These are phyloP conservation scores for Fusarium tanahbumbuense DNA, from an alignment of 2,329 filamentous ascomycete species.

Conservation along the genomic window DNA sequence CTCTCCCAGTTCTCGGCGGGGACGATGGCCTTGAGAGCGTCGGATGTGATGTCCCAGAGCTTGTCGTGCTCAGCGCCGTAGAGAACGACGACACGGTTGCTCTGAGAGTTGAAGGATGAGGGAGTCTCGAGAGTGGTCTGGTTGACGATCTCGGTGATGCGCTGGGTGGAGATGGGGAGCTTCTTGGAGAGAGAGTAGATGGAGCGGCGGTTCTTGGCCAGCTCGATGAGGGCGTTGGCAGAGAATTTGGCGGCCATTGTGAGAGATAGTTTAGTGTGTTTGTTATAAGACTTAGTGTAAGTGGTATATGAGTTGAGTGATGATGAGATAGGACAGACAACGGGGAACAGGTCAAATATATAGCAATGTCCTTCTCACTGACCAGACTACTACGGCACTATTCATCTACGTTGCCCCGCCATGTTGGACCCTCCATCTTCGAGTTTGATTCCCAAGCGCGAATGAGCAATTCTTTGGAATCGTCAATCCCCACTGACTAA, in stretches of 20 bases:
- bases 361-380: slow-evolving; percentile 14
- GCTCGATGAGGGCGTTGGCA: slow-evolving; percentile 68
- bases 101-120: slow-evolving; percentile 89
- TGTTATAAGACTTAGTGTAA: slow-evolving; percentile 7
- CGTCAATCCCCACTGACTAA: slow-evolving; percentile 25
- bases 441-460: not conserved
- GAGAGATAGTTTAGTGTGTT: slow-evolving; percentile 37
- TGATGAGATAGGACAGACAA: not conserved
- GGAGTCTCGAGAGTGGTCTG: slow-evolving; percentile 76
- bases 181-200: slow-evolving; percentile 76
- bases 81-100: slow-evolving; percentile 81
- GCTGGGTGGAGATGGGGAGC: slow-evolving; percentile 61
- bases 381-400: not conserved
- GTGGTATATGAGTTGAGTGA: slow-evolving; percentile 15
- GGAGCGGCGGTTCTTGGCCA: slow-evolving; percentile 75
- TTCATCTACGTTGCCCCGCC: slow-evolving; percentile 15
- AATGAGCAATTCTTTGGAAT: slow-evolving; percentile 21
- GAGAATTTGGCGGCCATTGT: slow-evolving; percentile 59
- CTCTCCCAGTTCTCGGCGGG: slow-evolving; percentile 70
- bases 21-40: slow-evolving; percentile 65
- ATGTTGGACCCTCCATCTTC: slow-evolving; percentile 7
- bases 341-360: slow-evolving; percentile 24
- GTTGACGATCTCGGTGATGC: slow-evolving; percentile 74
- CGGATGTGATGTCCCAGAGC: slow-evolving; percentile 81
- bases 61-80: slow-evolving; percentile 86